These are phyloP conservation scores for Saccharomyces hybrid DNA, from an alignment of 1,139 yeast species.

Conservation along the genomic window DNA sequence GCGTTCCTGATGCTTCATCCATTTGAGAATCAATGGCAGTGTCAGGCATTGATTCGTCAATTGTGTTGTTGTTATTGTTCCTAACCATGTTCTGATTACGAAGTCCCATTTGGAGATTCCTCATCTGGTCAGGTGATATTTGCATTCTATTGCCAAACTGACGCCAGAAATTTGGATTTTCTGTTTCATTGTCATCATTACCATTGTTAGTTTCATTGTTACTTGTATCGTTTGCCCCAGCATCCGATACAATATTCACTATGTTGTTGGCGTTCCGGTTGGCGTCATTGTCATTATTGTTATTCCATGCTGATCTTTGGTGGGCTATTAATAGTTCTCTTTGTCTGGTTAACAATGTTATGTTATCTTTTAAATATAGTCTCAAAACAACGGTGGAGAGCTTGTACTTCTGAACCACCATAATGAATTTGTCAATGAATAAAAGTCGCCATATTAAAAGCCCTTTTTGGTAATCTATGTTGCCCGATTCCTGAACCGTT, in stretches of 20 bases:
- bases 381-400: conserved; percentile 29
- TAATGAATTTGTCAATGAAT: conserved; percentile 24
- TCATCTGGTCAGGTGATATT: conserved; percentile 21
- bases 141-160: conserved; percentile 18
- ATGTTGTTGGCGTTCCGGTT: conserved; percentile 3
- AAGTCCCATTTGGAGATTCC: conserved; percentile 23
- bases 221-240: conserved; percentile 1
- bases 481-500: conserved; percentile 16
- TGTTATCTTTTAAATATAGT: conserved; percentile 28
- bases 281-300: conserved; percentile 1
- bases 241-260: conserved; percentile 3
- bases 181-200: conserved; percentile 10
- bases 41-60: conserved; percentile 10
- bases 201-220: background rate
- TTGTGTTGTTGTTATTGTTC: background rate
- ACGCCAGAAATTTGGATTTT: conserved; percentile 16
- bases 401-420: conserved; percentile 25
- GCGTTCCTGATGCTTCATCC: conserved; percentile 23
- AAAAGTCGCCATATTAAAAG: conserved; percentile 26
- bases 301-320: conserved; percentile 19
- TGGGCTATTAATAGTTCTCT: conserved; percentile 27
- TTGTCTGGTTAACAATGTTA: conserved; percentile 29
- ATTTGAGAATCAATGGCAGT: conserved; percentile 11
- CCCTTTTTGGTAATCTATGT: conserved; percentile 22
- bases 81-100: conserved; percentile 11